Conservation (phyloP, 257 asterid species). For the Oldenlandia corymbosa region DNA sequence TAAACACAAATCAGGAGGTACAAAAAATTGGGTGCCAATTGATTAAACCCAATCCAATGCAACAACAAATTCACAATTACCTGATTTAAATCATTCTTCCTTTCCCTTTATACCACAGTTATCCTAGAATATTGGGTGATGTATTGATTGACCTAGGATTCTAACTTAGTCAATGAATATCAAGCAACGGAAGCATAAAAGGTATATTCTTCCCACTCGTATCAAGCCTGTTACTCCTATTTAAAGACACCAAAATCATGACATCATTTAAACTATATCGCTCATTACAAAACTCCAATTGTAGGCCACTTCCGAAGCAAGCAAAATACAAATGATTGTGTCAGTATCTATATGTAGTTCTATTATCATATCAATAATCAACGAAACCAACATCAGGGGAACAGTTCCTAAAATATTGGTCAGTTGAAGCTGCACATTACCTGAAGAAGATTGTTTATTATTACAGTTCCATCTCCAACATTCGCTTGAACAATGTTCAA, state of each 20-base stretch:
- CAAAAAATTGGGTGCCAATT: not conserved
- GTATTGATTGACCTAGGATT: no score
- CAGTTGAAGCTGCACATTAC: conserved; percentile 21
- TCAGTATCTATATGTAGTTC: no score
- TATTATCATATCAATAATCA: no score
- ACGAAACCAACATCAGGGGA: no score
- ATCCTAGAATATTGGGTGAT: not conserved
- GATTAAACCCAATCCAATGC: not conserved
- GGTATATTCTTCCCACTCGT: not conserved
- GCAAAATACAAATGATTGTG: no score
- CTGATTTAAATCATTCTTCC: not conserved
- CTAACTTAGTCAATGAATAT: no score
- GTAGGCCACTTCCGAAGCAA: not conserved
- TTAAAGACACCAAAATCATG: no score
- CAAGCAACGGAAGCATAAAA: not conserved
- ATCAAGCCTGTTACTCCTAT: not conserved
- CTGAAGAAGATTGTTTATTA: conserved; percentile 81
- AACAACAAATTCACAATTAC: not conserved
- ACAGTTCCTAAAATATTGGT: not conserved
- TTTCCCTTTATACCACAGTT: not conserved
- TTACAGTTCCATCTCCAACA: conserved; percentile 75
- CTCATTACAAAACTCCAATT: not conserved
- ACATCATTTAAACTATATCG: not conserved
- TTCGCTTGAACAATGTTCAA: conserved; percentile 68
- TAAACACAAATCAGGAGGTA: not conserved